Conservation (phyloP, 176 grass and related monocot genomes). For the Musa acuminata region DNA sequence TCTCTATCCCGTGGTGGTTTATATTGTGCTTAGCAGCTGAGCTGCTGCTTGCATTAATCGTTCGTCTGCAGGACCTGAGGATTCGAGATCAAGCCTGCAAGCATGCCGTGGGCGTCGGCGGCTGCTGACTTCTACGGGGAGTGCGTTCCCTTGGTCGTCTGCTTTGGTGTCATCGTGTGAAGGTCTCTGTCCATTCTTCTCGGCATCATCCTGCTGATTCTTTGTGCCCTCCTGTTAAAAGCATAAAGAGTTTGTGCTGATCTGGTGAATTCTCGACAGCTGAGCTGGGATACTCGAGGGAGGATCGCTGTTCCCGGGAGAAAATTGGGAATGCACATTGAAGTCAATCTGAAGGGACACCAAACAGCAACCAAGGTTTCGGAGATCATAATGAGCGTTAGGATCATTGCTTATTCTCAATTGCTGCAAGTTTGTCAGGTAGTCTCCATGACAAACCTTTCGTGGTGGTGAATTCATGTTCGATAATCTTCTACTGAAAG, state of each 20-base stretch:
- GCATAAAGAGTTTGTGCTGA: too few relatives aligned
- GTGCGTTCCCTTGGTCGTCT: slow-evolving; percentile 9
- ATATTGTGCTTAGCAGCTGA: too few relatives aligned
- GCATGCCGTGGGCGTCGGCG: slow-evolving; percentile 37
- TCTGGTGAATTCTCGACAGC: too few relatives aligned
- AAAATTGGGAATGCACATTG: slow-evolving; percentile 36
- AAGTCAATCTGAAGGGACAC: slow-evolving; percentile 20
- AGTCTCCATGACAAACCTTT: background rate
- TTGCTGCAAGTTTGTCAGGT: slow-evolving; percentile 56
- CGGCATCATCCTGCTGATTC: background rate
- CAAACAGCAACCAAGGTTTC: slow-evolving; percentile 3
- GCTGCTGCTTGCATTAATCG: too few relatives aligned
- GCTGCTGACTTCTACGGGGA: too few relatives aligned
- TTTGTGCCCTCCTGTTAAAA: too few relatives aligned
- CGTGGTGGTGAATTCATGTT: too few relatives aligned
- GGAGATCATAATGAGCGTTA: slow-evolving; percentile 35
- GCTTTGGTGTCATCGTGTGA: slow-evolving; percentile 35
- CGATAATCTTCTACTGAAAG: background rate
- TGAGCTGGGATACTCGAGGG: slow-evolving; percentile 9
- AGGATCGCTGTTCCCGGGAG: background rate
- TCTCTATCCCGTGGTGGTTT: too few relatives aligned
- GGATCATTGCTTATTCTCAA: slow-evolving; percentile 33
- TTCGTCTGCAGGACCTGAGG: background rate
- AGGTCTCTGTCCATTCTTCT: background rate
- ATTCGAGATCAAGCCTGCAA: background rate